Evolutionary conservation across 2,329 filamentous ascomycete genomes (phyloP).

Genomic region (Hortaea sp.): DNA sequence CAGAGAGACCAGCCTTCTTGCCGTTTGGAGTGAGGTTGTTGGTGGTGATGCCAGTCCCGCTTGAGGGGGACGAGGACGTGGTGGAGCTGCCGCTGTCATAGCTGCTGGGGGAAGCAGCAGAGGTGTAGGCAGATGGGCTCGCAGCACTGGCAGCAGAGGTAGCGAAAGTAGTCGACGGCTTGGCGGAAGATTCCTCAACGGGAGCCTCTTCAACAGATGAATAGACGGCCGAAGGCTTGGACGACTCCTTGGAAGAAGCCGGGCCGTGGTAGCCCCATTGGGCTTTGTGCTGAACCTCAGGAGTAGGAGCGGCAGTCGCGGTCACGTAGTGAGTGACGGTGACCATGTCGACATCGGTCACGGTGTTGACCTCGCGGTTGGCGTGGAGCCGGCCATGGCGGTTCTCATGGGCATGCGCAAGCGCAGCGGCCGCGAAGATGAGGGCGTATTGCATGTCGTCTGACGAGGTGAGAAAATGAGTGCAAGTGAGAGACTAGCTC

Average conservation of each 20-base stretch:
- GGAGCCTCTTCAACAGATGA: background rate
- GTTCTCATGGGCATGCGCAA: conserved; percentile 5
- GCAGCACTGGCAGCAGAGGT: background rate
- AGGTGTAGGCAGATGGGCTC: background rate
- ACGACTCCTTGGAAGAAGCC: background rate
- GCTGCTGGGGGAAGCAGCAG: background rate
- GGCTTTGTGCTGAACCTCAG: background rate
- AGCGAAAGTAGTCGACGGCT: background rate
- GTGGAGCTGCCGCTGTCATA: conserved; percentile 1
- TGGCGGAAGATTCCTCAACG: background rate
- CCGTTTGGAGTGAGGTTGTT: conserved; percentile 10
- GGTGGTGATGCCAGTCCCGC: conserved; percentile 4
- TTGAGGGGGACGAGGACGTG: conserved; percentile 2
- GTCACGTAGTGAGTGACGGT: conserved; percentile 5
- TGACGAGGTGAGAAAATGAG: background rate
- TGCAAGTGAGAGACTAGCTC: background rate
- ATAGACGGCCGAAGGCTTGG: background rate
- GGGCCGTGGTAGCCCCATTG: background rate
- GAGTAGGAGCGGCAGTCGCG: background rate
- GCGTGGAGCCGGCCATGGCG: conserved; percentile 4
- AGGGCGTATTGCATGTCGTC: conserved; percentile 7
- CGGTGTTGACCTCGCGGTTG: background rate
- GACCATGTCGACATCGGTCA: conserved; percentile 1
- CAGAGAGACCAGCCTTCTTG: conserved; percentile 19
- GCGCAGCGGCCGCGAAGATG: conserved; percentile 5